Conservation (phyloP, 225 moss, liverwort and hornwort species). For the Pseudisothecium myosuroides region DNA sequence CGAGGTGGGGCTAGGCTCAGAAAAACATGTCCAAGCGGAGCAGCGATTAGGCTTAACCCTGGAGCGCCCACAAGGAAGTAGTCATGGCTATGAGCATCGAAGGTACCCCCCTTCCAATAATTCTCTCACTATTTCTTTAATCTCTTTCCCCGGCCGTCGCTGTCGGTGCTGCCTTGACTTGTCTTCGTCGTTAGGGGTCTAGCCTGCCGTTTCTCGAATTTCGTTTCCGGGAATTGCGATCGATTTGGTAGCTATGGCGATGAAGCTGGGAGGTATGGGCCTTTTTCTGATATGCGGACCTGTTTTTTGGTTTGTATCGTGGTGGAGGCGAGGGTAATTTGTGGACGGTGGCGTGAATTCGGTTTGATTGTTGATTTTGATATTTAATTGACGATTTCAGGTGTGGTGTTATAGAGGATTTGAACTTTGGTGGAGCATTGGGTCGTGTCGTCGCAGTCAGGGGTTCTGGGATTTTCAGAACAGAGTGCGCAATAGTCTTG, state of each 20-base stretch:
- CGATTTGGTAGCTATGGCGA: conserved; percentile 10
- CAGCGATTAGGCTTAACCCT: not conserved
- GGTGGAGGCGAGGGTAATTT: no score
- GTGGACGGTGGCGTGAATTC: not conserved
- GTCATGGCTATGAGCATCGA: conserved; percentile 16
- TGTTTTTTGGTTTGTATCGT: not conserved
- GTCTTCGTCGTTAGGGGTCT: not conserved
- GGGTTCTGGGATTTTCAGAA: not conserved
- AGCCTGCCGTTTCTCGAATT: not conserved
- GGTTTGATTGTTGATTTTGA: not conserved
- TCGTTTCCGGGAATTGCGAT: not conserved
- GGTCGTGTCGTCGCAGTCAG: not conserved
- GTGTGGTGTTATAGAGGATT: not conserved
- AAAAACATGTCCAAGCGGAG: not conserved
- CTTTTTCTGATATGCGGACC: no score
- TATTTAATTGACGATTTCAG: not conserved
- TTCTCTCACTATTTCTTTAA: not conserved
- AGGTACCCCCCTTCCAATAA: not conserved
- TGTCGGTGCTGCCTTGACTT: not conserved
- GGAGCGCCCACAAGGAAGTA: not conserved
- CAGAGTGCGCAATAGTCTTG: not conserved
- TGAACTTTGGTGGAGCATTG: not conserved
- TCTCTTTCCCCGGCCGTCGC: not conserved
- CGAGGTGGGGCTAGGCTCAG: not conserved
- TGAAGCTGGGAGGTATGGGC: conserved; percentile 9